These are phyloP conservation scores for Teunomyces kruisii DNA, from an alignment of 805 yeast genomes.

Conservation along the genomic window DNA sequence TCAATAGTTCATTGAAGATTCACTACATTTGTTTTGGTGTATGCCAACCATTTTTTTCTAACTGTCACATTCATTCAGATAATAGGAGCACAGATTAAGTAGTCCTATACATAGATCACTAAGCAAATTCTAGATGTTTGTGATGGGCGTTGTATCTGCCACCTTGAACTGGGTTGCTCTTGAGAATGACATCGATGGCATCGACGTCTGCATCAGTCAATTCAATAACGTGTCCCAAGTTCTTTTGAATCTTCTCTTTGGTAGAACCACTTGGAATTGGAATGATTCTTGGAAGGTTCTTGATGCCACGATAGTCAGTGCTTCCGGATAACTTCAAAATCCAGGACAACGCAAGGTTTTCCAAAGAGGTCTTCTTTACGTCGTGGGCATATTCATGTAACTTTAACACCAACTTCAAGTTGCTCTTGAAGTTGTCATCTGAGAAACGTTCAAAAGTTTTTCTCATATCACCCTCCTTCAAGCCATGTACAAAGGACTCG, in stretches of 20 bases:
- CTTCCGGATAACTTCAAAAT: conserved; percentile 66
- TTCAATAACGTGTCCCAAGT: conserved; percentile 43
- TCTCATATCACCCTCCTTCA: conserved; percentile 60
- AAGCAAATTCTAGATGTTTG: conserved; percentile 4
- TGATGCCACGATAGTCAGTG: conserved; percentile 42
- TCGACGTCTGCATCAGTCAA: conserved; percentile 59
- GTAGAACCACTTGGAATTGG: conserved; percentile 84
- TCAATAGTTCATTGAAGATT: no score
- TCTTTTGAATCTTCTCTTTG: conserved; percentile 57
- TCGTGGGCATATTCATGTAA: conserved; percentile 51
- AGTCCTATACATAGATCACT: neutral
- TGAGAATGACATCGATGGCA: conserved; percentile 48
- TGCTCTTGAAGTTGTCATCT: conserved; percentile 55
- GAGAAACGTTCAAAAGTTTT: conserved; percentile 53
- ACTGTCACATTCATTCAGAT: no score
- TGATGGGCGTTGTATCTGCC: conserved; percentile 46
- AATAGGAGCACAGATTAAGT: neutral
- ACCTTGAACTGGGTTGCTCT: conserved; percentile 51
- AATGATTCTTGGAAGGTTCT: conserved; percentile 52
- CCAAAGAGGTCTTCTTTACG: conserved; percentile 55
- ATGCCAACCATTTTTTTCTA: no score
- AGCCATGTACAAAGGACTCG: conserved; percentile 34
- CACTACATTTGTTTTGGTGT: no score
- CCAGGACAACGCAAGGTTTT: conserved; percentile 45
- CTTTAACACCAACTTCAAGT: conserved; percentile 48